These are phyloP conservation scores for Malania oleifera DNA, from an alignment of 164 flowering plant species.

Conservation along the genomic window DNA sequence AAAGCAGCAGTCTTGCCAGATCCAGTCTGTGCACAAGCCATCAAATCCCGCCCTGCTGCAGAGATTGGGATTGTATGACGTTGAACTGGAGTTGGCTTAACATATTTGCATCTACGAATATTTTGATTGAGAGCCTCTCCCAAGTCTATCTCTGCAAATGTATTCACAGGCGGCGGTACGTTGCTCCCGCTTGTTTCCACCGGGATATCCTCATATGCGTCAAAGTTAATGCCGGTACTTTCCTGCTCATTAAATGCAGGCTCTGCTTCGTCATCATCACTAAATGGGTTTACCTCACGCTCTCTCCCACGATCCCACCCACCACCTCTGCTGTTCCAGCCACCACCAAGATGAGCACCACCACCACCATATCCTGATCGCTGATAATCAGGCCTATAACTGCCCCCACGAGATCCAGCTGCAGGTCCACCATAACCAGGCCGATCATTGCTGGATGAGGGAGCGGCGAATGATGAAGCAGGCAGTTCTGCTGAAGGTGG, in stretches of 20 bases:
- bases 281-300: constrained; percentile 62
- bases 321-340: constrained; percentile 38
- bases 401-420: constrained; percentile 25
- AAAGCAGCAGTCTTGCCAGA: constrained; percentile 91
- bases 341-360: constrained; percentile 29
- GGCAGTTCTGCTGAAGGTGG: constrained; percentile 24
- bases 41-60: constrained; percentile 60
- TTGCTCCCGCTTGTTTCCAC: constrained; percentile 76
- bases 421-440: constrained; percentile 13
- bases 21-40: constrained; percentile 89
- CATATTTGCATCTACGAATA: constrained; percentile 69
- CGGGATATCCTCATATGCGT: constrained; percentile 78
- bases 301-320: constrained; percentile 54
- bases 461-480: constrained; percentile 13
- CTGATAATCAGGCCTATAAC: constrained; percentile 18
- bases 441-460: constrained; percentile 11
- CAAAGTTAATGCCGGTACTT: constrained; percentile 67
- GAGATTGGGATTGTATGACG: constrained; percentile 75
- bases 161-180: constrained; percentile 67
- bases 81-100: constrained; percentile 78
- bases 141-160: constrained; percentile 72
- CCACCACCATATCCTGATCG: constrained; percentile 16
- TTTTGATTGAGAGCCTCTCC: constrained; percentile 61
- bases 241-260: constrained; percentile 37
- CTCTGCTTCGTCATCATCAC: constrained; percentile 35